phyloP scores from a whole-genome alignment of 2,329 filamentous ascomycete species.

The Colletotrichum limetticola region DNA sequence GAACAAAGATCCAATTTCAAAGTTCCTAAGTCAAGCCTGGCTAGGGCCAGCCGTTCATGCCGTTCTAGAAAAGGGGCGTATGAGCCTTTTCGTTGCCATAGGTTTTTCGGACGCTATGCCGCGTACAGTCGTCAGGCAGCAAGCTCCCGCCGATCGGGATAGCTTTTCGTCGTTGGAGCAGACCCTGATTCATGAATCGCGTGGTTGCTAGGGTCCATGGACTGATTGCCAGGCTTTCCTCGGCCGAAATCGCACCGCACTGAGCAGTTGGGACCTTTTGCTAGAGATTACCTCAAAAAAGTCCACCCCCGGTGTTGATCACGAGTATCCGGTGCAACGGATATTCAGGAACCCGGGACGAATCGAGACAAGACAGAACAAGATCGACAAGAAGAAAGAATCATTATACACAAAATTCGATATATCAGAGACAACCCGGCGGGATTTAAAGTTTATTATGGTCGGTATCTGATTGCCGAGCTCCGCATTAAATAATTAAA shows the following conservation, averaged over 20 bases:
- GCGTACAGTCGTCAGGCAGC: neutral
- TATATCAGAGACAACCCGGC: neutral
- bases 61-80: neutral
- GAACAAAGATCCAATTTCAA: neutral
- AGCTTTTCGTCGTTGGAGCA: neutral
- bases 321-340: neutral
- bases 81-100: neutral
- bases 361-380: neutral
- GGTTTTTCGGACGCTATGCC: neutral
- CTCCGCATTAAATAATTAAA: neutral
- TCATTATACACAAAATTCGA: neutral
- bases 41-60: neutral
- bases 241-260: neutral
- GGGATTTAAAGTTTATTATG: neutral
- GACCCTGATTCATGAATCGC: conserved; percentile 21
- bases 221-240: neutral
- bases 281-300: neutral
- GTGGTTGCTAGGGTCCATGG: neutral
- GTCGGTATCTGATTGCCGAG: neutral
- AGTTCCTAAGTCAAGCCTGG: neutral
- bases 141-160: neutral
- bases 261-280: neutral
- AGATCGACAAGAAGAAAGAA: neutral
- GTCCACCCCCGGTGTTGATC: neutral
- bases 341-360: neutral